Percentiles rank a stretch among this genome's conserved stretches.
These are phyloP conservation scores for Leccinum boreale DNA, from an alignment of 768 basidiomycete species.

Conservation along the genomic window DNA sequence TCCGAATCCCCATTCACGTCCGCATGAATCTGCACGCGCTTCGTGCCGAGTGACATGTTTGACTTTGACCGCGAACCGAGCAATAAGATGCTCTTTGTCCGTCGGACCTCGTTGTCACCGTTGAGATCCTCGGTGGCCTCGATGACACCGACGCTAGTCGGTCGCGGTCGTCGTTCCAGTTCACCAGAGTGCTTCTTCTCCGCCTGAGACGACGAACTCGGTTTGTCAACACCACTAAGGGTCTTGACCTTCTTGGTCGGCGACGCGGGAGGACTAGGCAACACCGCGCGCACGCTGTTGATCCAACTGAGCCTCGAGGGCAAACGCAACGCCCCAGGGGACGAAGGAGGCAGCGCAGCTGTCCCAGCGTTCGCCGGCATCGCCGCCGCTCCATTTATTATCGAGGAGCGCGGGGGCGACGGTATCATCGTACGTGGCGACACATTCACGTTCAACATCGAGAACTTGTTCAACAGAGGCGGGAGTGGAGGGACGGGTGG, in stretches of 20 bases:
- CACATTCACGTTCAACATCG: constrained; percentile 11
- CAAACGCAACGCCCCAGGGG: constrained; percentile 30
- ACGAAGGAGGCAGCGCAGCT: constrained; percentile 22
- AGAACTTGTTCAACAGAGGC: constrained; percentile 15
- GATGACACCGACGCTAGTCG: constrained; percentile 29
- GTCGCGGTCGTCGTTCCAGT: constrained; percentile 15
- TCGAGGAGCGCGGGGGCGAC: constrained; percentile 9
- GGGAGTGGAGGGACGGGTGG: constrained; percentile 30
- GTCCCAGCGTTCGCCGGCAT: constrained; percentile 2
- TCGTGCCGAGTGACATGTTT: constrained; percentile 16
- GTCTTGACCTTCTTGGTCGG: constrained; percentile 14
- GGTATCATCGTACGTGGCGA: background rate
- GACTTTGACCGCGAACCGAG: constrained; percentile 27
- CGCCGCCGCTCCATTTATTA: background rate
- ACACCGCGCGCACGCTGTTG: constrained; percentile 21
- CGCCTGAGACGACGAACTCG: constrained; percentile 5
- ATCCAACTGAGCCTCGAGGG: constrained; percentile 32
- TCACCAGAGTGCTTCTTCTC: constrained; percentile 6
- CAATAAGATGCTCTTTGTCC: constrained; percentile 33
- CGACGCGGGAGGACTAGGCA: constrained; percentile 32
- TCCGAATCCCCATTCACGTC: constrained; percentile 24
- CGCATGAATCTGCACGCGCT: constrained; percentile 29
- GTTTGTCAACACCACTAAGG: background rate
- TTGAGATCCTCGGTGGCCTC: constrained; percentile 26
- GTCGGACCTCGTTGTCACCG: constrained; percentile 12